Evolutionary conservation across 257 asterid species (phyloP).

Genomic region (Lithospermum erythrorhizon): DNA sequence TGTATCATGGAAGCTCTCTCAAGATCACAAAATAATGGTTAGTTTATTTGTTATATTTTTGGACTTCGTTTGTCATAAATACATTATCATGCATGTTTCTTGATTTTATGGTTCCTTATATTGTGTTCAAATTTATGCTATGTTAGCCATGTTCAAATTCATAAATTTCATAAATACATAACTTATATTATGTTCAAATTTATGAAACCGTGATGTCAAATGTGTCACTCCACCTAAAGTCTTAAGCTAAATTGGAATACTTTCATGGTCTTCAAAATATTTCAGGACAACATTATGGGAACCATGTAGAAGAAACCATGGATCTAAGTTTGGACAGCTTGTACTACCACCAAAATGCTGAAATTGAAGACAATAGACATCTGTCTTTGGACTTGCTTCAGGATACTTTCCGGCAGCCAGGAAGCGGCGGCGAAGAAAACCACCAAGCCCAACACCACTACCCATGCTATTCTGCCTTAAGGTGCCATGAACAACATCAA

Average conservation of each 20-base stretch:
- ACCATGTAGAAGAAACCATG: constrained; percentile 36
- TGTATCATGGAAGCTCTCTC: constrained; percentile 75
- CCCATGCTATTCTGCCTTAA: constrained; percentile 27
- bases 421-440: constrained; percentile 3
- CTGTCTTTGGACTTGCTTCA: constrained; percentile 10
- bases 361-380: constrained; percentile 9
- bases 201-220: constrained; percentile 26
- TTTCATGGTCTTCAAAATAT: constrained; percentile 62
- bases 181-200: background rate
- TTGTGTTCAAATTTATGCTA: background rate
- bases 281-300: constrained; percentile 22
- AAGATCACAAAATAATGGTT: constrained; percentile 52
- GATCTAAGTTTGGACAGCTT: constrained; percentile 40
- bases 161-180: too few relatives aligned
- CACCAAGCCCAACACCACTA: constrained; percentile 17
- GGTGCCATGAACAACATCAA: constrained; percentile 25
- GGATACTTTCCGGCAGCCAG: constrained; percentile 18
- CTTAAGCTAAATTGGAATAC: constrained; percentile 6
- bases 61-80: too few relatives aligned
- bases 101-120: background rate
- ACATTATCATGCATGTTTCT: background rate
- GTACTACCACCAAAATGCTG: constrained; percentile 32
- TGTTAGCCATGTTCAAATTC: too few relatives aligned
- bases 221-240: background rate
- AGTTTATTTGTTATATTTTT: background rate